phyloP scores from a whole-genome alignment of 2,329 filamentous ascomycete species.

The Pseudocercospora cruenta region DNA sequence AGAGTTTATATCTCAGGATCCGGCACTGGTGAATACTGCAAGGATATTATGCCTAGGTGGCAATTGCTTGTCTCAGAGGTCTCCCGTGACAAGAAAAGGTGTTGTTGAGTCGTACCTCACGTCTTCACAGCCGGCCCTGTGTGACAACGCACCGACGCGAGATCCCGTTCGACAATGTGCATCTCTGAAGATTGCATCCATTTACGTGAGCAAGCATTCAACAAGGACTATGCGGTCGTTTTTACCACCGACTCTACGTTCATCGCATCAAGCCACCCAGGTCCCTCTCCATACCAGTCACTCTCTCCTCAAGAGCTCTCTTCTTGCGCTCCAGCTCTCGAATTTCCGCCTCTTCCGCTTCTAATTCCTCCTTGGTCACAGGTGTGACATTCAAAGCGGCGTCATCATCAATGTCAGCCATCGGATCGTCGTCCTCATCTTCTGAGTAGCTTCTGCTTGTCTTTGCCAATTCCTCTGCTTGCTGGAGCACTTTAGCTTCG shows the following conservation, averaged over 20 bases:
- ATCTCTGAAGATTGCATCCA: no score
- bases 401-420: constrained; percentile 53
- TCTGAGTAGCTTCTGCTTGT: constrained; percentile 54
- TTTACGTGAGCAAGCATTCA: no score
- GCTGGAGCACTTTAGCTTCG: constrained; percentile 76
- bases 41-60: no score
- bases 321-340: constrained; percentile 66
- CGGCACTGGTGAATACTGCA: no score
- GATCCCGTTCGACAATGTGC: no score
- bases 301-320: constrained; percentile 62
- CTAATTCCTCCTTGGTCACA: constrained; percentile 70
- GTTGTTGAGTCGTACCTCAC: no score
- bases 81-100: no score
- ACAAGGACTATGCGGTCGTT: no score
- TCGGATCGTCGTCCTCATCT: constrained; percentile 38
- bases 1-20: no score
- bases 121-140: no score
- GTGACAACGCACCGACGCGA: no score
- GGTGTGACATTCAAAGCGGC: constrained; percentile 43
- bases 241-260: not conserved
- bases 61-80: no score
- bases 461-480: constrained; percentile 73
- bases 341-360: constrained; percentile 70
- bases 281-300: constrained; percentile 70
- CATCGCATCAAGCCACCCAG: constrained; percentile 63